Evolutionary conservation across 495 filamentous ascomycete genomes (phyloP).

Genomic region (Peziza echinospora): DNA sequence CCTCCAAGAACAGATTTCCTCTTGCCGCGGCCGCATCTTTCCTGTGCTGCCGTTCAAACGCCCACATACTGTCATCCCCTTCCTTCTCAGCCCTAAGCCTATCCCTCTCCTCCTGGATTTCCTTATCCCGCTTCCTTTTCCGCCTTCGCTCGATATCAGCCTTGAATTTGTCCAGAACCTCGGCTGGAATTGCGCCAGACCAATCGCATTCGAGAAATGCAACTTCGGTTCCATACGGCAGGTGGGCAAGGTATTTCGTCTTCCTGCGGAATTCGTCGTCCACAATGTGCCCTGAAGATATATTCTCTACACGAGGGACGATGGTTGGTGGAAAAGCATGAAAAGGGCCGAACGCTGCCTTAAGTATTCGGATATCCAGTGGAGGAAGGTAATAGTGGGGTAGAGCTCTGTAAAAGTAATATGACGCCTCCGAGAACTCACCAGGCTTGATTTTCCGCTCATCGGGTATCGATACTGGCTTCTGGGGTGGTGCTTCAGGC

Average conservation of each 20-base stretch:
- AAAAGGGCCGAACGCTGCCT: slow-evolving; percentile 70
- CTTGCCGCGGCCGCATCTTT: slow-evolving; percentile 7
- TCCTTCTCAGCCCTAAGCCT: slow-evolving; percentile 66
- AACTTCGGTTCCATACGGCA: slow-evolving; percentile 83
- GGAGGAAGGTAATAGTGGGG: slow-evolving; percentile 84
- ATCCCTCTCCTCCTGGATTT: slow-evolving; percentile 73
- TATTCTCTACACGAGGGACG: slow-evolving; percentile 73
- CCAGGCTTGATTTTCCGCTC: not conserved
- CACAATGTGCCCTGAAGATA: slow-evolving; percentile 74
- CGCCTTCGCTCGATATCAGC: slow-evolving; percentile 57
- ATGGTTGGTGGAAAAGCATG: slow-evolving; percentile 69
- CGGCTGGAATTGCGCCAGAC: slow-evolving; percentile 65
- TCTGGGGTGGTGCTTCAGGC: not conserved
- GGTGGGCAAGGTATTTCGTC: slow-evolving; percentile 74
- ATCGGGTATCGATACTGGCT: slow-evolving; percentile 1
- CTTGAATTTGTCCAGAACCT: slow-evolving; percentile 50
- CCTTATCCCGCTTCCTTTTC: slow-evolving; percentile 68
- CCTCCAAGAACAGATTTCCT: slow-evolving; percentile 16
- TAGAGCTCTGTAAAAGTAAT: slow-evolving; percentile 79
- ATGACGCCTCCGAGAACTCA: slow-evolving; percentile 25
- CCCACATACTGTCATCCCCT: slow-evolving; percentile 31
- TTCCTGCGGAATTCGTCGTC: slow-evolving; percentile 75
- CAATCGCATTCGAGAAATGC: slow-evolving; percentile 92
- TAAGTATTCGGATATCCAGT: slow-evolving; percentile 87
- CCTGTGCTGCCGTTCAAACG: slow-evolving; percentile 12